Evolutionary conservation across 2,329 filamentous ascomycete genomes (phyloP).

Genomic region (Ophiocordyceps camponoti-saundersi): DNA sequence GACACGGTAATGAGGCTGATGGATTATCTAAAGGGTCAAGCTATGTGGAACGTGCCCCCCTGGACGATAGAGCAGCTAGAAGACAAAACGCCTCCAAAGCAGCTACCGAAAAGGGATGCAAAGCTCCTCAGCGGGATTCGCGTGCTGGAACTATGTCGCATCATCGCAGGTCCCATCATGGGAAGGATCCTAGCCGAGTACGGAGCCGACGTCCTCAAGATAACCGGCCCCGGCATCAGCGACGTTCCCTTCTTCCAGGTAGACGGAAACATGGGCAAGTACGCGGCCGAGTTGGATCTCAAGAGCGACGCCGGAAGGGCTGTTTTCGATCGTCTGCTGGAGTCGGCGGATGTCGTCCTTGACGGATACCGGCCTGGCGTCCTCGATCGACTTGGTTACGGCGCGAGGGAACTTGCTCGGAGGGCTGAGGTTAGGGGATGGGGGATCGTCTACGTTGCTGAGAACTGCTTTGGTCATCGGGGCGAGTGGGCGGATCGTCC

Average conservation of each 20-base stretch:
- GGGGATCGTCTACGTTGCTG: slow-evolving; percentile 50
- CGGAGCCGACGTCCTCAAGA: slow-evolving; percentile 56
- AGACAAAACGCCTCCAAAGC: slow-evolving; percentile 24
- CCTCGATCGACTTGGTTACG: slow-evolving; percentile 46
- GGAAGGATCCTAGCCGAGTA: slow-evolving; percentile 57
- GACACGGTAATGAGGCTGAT: too few species aligned
- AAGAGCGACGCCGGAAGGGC: slow-evolving; percentile 33
- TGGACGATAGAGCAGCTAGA: slow-evolving; percentile 35
- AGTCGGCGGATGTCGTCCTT: slow-evolving; percentile 44
- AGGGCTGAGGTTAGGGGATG: slow-evolving; percentile 36
- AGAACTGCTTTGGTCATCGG: slow-evolving; percentile 52
- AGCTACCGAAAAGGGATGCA: background rate
- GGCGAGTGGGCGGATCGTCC: slow-evolving; percentile 44
- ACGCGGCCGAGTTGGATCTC: slow-evolving; percentile 45
- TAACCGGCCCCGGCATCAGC: slow-evolving; percentile 49
- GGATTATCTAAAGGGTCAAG: slow-evolving; percentile 22
- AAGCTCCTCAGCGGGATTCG: slow-evolving; percentile 41
- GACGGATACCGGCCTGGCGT: slow-evolving; percentile 55
- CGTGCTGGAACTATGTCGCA: slow-evolving; percentile 57
- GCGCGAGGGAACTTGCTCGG: slow-evolving; percentile 33
- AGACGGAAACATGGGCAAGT: slow-evolving; percentile 57
- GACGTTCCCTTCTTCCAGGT: slow-evolving; percentile 60
- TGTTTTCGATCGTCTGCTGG: slow-evolving; percentile 40
- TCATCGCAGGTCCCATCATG: slow-evolving; percentile 62
- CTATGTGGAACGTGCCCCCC: slow-evolving; percentile 21